A percentile compares a stretch with the other conserved stretches of the same genome.
phyloP scores from a whole-genome alignment of 2,329 filamentous ascomycete genomes.

The Stylonectria norvegica region DNA sequence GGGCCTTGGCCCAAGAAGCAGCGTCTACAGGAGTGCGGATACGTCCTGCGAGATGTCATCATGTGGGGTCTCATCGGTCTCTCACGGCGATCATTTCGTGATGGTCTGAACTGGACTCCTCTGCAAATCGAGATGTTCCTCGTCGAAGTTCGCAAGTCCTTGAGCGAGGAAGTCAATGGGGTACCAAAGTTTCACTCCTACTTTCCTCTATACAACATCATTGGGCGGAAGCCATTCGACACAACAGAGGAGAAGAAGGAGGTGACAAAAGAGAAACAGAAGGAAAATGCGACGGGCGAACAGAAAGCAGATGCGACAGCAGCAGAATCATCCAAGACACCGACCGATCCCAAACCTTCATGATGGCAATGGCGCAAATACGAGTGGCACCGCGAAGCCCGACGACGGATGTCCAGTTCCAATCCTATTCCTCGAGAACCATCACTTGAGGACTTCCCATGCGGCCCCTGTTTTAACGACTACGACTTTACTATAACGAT shows the following conservation, averaged over 20 bases:
- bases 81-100: constrained; percentile 36
- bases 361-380: no score
- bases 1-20: constrained; percentile 46
- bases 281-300: no score
- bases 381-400: no score
- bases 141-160: constrained; percentile 38
- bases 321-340: no score
- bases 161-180: constrained; percentile 34
- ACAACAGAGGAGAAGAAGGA: neutral
- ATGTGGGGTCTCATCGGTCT: constrained; percentile 40
- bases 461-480: neutral
- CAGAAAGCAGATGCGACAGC: no score
- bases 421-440: no score
- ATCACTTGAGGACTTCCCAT: neutral
- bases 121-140: constrained; percentile 44
- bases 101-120: constrained; percentile 39
- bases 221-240: constrained; percentile 36
- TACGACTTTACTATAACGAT: constrained; percentile 12
- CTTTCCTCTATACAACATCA: constrained; percentile 39
- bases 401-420: no score
- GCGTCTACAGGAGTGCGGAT: constrained; percentile 43
- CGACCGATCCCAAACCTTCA: no score
- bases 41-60: constrained; percentile 42
- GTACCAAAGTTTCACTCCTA: constrained; percentile 38
- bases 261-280: no score